phyloP scores from a whole-genome alignment of 805 yeast species.

The Kuraishia molischiana region DNA sequence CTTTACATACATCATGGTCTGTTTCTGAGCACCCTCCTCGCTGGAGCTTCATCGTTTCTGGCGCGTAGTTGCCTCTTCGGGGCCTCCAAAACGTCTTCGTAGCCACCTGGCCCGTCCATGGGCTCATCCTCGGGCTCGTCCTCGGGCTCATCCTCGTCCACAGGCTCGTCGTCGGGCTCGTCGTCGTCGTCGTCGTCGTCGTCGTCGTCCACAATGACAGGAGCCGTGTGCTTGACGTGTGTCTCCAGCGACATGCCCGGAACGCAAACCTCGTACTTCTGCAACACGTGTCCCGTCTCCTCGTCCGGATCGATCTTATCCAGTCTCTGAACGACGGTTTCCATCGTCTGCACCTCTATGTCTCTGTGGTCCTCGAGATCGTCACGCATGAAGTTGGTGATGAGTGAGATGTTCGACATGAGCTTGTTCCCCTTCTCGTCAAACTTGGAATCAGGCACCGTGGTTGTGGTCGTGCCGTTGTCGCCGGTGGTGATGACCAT shows the following conservation, averaged over 20 bases:
- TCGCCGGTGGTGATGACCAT: conserved; percentile 18
- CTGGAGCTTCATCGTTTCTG: neutral
- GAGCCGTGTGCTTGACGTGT: conserved; percentile 8
- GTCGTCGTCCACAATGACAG: conserved; percentile 12
- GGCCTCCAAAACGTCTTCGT: too few relatives aligned
- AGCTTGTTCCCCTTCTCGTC: conserved; percentile 18
- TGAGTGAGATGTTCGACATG: conserved; percentile 42
- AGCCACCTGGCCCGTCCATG: too few relatives aligned
- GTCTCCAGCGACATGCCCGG: conserved; percentile 17
- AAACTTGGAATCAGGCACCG: conserved; percentile 5
- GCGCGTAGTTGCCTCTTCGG: too few relatives aligned
- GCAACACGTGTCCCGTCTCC: neutral
- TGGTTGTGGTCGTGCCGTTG: neutral
- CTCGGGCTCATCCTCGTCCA: neutral
- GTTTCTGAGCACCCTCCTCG: neutral
- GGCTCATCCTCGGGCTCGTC: conserved; percentile 1
- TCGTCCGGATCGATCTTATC: neutral
- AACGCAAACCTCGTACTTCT: conserved; percentile 1
- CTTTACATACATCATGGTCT: too few relatives aligned
- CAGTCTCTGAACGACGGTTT: conserved; percentile 26
- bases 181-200: conserved; percentile 11
- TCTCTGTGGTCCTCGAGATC: conserved; percentile 57
- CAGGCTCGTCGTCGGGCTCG: conserved; percentile 6
- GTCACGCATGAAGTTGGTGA: conserved; percentile 54
- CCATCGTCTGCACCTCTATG: conserved; percentile 45